Conservation (phyloP, 441 rosid genomes). For the Cnidoscolus chayamansa region DNA sequence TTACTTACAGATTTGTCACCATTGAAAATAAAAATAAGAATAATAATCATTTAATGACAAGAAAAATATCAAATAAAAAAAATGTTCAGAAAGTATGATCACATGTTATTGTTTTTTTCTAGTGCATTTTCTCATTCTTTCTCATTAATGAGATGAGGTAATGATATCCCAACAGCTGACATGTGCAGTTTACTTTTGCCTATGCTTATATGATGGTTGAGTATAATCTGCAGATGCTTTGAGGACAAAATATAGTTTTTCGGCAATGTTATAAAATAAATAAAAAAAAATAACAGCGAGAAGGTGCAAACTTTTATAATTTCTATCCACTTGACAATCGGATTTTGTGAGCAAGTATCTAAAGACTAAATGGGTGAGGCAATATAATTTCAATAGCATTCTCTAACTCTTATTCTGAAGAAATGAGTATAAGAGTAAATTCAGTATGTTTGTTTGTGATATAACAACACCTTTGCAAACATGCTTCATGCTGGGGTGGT, state of each 20-base stretch:
- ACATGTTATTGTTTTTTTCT: slow-evolving; percentile 10
- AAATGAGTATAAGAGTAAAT: neutral
- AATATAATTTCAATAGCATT: neutral
- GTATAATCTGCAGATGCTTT: neutral
- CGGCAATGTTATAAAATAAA: neutral
- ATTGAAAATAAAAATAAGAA: neutral
- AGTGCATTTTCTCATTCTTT: neutral
- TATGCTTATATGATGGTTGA: neutral
- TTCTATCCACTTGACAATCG: slow-evolving; percentile 6
- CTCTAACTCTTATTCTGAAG: neutral
- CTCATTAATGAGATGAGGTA: slow-evolving; percentile 7
- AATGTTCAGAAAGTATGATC: neutral
- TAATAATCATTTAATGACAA: neutral
- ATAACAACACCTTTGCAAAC: neutral
- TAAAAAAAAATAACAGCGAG: neutral
- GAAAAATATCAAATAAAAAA: slow-evolving; percentile 6
- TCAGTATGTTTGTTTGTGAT: neutral
- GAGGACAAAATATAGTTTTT: neutral
- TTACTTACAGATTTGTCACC: neutral
- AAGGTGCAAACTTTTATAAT: slow-evolving; percentile 3
- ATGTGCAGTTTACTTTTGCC: slow-evolving; percentile 14
- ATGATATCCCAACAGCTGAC: slow-evolving; percentile 15
- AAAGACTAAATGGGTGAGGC: neutral
- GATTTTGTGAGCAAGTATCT: neutral
- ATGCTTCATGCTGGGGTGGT: slow-evolving; percentile 5